Percentiles rank a stretch among this genome's conserved stretches.
Evolutionary conservation across 2,329 filamentous ascomycete species (phyloP).

Genomic region (Phyllosticta citriasiana): DNA sequence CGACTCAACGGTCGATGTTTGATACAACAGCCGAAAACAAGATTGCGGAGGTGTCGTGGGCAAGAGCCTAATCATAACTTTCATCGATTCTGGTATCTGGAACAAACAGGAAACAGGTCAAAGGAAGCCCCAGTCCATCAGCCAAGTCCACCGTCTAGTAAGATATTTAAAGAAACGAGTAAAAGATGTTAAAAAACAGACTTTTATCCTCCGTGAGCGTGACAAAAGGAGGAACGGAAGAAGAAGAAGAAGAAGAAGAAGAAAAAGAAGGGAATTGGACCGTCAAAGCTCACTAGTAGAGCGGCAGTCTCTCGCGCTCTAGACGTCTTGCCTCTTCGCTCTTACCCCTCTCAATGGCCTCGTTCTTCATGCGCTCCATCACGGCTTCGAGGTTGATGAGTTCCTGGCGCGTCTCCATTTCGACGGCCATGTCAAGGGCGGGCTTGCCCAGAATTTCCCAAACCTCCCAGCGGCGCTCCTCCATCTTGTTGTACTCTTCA

Average conservation of each 20-base stretch:
- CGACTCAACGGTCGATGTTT: no score
- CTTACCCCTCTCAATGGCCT: constrained; percentile 25
- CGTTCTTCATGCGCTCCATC: constrained; percentile 20
- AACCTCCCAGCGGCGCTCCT: constrained; percentile 26
- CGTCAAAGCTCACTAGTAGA: background rate
- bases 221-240: background rate
- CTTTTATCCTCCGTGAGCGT: constrained; percentile 6
- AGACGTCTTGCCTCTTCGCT: constrained; percentile 3
- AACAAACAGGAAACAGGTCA: background rate
- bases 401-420: constrained; percentile 15
- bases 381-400: constrained; percentile 20
- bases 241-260: background rate
- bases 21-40: no score
- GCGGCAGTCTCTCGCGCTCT: constrained; percentile 1
- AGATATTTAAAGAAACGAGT: background rate
- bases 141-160: background rate
- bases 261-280: background rate
- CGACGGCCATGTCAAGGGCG: background rate
- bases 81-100: background rate
- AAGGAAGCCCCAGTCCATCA: background rate
- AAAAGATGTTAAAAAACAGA: background rate
- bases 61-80: background rate
- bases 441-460: constrained; percentile 26
- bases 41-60: no score
- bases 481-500: constrained; percentile 19